Evolutionary conservation across 768 basidiomycete species (phyloP).

Genomic region (Pisolithus tinctorius): DNA sequence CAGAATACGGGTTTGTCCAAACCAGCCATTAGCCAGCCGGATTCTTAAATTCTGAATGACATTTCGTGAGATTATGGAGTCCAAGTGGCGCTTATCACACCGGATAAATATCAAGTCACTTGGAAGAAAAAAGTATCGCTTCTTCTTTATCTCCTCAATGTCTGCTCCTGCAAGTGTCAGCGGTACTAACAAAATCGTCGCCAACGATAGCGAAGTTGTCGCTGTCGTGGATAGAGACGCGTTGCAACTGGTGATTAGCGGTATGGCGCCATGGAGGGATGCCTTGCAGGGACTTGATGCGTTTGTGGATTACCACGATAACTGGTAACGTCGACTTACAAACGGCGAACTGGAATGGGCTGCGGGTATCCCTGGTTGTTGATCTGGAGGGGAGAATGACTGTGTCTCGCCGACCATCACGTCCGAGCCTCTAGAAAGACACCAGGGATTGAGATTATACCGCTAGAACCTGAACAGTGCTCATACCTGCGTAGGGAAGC

Average conservation of each 20-base stretch:
- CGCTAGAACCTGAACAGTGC: slow-evolving; percentile 97
- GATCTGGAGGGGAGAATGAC: slow-evolving; percentile 17
- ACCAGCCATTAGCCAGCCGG: no score
- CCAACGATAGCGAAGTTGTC: slow-evolving; percentile 19
- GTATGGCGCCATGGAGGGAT: slow-evolving; percentile 22
- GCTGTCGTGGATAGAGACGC: slow-evolving; percentile 38
- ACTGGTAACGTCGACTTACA: slow-evolving; percentile 70
- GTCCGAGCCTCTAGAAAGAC: slow-evolving; percentile 18
- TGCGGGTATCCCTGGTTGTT: slow-evolving; percentile 78
- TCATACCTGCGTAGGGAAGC: slow-evolving; percentile 99
- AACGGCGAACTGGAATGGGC: slow-evolving; percentile 66
- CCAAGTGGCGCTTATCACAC: slow-evolving; percentile 20
- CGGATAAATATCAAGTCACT: slow-evolving; percentile 16
- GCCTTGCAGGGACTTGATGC: slow-evolving; percentile 23
- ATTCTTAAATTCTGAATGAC: not conserved
- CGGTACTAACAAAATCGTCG: slow-evolving; percentile 5
- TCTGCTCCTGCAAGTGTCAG: slow-evolving; percentile 12
- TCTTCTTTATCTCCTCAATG: slow-evolving; percentile 12
- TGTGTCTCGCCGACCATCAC: slow-evolving; percentile 13
- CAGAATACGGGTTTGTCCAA: no score
- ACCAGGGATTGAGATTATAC: slow-evolving; percentile 89
- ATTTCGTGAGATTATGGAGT: slow-evolving; percentile 6
- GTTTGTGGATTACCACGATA: slow-evolving; percentile 26
- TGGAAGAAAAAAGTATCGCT: slow-evolving; percentile 14
- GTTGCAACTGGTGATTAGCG: slow-evolving; percentile 50